Base-by-base conservation (phyloP, 2,329 filamentous ascomycete species). In the Aspergillus ruber region DNA sequence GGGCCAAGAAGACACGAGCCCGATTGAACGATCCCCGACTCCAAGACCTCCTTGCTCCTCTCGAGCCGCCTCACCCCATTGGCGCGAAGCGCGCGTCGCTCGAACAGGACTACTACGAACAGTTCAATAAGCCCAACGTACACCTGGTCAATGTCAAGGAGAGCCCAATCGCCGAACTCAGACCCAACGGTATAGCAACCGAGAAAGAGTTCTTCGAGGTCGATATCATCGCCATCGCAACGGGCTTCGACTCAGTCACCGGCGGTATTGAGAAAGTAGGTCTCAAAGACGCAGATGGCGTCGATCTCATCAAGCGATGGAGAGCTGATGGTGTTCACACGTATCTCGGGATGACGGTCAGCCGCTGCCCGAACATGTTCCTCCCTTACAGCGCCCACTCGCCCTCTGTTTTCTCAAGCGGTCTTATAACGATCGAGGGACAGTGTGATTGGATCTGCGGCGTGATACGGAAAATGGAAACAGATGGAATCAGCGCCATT, bases 401-500 rank as follows among this genome's bases (percentile, higher is more conserved):
- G 0, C 80, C 80, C 0, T 81, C 79, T 0, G 70, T 79, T 0
- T 66, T 82, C 7, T 63, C 69, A 62, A 83, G 82, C 52, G 77
- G 78, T 0, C 80, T 80, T 0, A 71, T 74, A 1, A 71, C 67
- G 8, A 71, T 76, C 13, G 76, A 81, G 55, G 54, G 79, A 0
- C 80, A 83, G 54, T 77, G 76, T 1, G 63, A 74, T 0, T 82
- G 77, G 78, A 76, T 83, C 46, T 66, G 69, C n/a, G 72, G 78
- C 42, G 60, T 62, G 41, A 78, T 84, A 44, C 63, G 68, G 35
- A 73, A 29, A 4, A 29, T 29, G 25, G 25, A 53, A 6, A 41
- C 27, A 3, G 46, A 48, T 23, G 33, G 18, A 13, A 43, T 48
- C 21, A 18, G 15, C 20, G 23, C 39, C 7, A 21, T 21, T 21